These are phyloP conservation scores for Zygosaccharomyces pseudobailii DNA, from an alignment of 1,139 yeast genomes.

Conservation along the genomic window DNA sequence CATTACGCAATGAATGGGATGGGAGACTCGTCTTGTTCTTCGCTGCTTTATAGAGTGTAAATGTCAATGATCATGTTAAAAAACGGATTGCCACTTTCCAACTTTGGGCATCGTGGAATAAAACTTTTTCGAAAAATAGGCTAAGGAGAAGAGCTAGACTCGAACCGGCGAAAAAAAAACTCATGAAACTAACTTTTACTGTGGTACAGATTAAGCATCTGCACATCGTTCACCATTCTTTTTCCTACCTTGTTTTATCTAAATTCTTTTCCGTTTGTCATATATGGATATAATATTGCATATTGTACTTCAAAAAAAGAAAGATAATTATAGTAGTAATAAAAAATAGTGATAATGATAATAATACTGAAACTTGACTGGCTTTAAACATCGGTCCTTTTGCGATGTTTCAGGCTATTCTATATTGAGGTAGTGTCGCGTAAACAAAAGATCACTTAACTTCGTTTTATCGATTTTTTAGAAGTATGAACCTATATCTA, in stretches of 20 bases:
- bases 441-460: neutral
- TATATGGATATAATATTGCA: neutral
- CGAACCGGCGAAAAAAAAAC: neutral
- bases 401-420: neutral
- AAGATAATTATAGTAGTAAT: neutral
- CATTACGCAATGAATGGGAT: slow-evolving; percentile 35
- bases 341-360: neutral
- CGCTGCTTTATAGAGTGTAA: neutral
- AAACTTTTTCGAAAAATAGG: slow-evolving; percentile 2
- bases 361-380: neutral
- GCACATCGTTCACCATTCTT: neutral
- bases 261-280: neutral
- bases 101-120: neutral
- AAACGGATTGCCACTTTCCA: slow-evolving; percentile 1
- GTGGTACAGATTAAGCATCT: neutral
- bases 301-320: neutral
- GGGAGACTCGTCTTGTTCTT: neutral
- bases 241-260: neutral
- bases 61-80: neutral
- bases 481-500: neutral
- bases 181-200: neutral
- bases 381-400: neutral
- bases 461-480: neutral
- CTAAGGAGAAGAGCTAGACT: neutral
- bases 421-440: neutral